phyloP scores from a whole-genome alignment of 1,139 yeast species.

The Taphrina confusa region DNA sequence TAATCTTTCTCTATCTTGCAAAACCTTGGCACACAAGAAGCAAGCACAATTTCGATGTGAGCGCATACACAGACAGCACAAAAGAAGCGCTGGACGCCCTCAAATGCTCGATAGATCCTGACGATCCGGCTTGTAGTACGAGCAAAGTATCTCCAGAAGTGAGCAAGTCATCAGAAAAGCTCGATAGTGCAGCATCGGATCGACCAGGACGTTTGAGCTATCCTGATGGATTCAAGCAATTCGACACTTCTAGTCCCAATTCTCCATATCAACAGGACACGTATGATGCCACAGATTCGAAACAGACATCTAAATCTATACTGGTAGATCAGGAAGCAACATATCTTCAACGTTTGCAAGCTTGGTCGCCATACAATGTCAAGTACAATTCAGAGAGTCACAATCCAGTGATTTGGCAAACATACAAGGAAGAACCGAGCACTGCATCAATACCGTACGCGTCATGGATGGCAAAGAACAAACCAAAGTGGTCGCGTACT shows the following conservation, averaged over 20 bases:
- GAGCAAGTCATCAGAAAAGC: background rate
- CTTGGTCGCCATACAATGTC: conserved; percentile 7
- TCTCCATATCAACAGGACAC: conserved; percentile 7
- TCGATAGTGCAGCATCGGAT: background rate
- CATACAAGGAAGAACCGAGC: conserved; percentile 20
- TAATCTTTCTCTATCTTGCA: background rate
- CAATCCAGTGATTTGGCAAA: conserved; percentile 30
- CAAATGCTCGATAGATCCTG: conserved; percentile 2
- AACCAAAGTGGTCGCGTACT: conserved; percentile 14
- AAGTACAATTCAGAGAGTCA: conserved; percentile 12
- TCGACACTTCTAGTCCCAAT: conserved; percentile 12
- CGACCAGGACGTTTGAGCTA: conserved; percentile 5
- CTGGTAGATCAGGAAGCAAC: background rate
- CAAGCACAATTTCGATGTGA: no score
- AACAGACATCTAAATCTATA: background rate
- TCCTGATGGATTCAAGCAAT: conserved; percentile 19
- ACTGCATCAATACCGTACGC: conserved; percentile 13
- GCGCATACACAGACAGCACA: background rate
- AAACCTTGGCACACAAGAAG: background rate
- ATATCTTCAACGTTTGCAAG: conserved; percentile 1
- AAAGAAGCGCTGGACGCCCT: background rate
- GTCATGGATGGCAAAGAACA: conserved; percentile 21
- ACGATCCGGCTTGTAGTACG: background rate
- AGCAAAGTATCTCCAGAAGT: background rate
- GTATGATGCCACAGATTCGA: background rate